Evolutionary conservation across 78 protist genomes (phyloP).

Genomic region (Monocercomonoides exilis): DNA sequence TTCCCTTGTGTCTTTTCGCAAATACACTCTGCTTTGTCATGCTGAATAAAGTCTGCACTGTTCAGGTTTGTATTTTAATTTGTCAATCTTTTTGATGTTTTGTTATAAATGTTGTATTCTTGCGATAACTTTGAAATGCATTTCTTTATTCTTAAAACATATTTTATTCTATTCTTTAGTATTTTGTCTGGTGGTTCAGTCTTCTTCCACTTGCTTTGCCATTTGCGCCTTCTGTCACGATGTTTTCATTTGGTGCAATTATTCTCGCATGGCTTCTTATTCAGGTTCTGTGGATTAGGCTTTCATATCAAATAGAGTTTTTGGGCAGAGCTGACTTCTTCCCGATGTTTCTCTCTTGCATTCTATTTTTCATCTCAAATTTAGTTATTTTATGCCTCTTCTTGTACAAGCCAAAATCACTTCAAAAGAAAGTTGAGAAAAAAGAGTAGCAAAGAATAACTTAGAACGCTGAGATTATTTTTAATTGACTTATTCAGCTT

Average conservation of each 20-base stretch:
- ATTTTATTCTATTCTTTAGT: conserved; percentile 31
- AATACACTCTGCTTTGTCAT: conserved; percentile 75
- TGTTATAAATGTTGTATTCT: too few species aligned
- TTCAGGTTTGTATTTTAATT: conserved; percentile 47
- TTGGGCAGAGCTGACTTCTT: conserved; percentile 10
- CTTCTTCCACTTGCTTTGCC: conserved; percentile 65
- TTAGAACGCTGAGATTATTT: too few species aligned
- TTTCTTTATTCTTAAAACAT: not conserved
- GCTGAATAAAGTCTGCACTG: conserved; percentile 86
- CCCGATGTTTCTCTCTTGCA: not conserved
- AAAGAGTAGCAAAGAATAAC: too few species aligned
- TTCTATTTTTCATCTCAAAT: conserved; percentile 18
- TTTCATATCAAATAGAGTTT: conserved; percentile 64
- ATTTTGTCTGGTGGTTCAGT: conserved; percentile 77
- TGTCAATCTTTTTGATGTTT: too few species aligned
- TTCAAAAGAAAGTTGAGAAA: too few species aligned
- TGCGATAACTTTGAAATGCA: too few species aligned
- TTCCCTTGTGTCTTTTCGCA: conserved; percentile 37
- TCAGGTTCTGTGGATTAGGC: conserved; percentile 61
- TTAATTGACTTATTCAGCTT: too few species aligned
- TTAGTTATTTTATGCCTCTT: too few species aligned
- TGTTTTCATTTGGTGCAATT: not conserved
- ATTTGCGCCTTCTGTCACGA: not conserved
- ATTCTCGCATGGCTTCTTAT: too few species aligned
- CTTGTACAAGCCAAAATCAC: too few species aligned